A percentile compares a stretch with the other conserved stretches of the same genome.
Conservation (phyloP, 2,329 filamentous ascomycete genomes). For the Claviceps arundinis region DNA sequence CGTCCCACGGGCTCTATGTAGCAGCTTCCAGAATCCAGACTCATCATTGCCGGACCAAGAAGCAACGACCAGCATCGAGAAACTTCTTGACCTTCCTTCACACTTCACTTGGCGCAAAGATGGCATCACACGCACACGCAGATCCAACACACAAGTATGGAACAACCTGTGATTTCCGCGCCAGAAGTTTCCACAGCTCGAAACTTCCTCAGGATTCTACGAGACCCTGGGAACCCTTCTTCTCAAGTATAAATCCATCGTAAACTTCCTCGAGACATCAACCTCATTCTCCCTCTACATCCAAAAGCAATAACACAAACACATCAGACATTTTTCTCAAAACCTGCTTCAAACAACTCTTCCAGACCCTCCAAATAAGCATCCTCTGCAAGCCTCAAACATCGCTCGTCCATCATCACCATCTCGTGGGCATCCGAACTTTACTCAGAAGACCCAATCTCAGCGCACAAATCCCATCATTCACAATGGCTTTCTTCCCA, state of each 20-base stretch:
- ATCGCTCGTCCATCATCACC: conserved; percentile 12
- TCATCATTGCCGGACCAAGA: background rate
- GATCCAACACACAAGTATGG: background rate
- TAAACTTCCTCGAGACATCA: background rate
- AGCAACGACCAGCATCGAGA: conserved; percentile 1
- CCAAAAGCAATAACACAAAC: background rate
- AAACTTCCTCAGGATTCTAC: background rate
- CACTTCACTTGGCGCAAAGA: background rate
- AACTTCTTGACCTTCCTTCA: background rate
- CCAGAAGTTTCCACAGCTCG: background rate
- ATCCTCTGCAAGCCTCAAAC: conserved; percentile 14
- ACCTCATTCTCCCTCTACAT: background rate
- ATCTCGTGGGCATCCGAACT: conserved; percentile 6
- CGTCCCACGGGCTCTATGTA: background rate
- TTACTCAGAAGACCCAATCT: conserved; percentile 12
- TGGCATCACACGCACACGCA: background rate
- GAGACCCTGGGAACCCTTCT: background rate
- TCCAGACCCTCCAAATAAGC: background rate
- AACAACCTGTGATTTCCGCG: background rate
- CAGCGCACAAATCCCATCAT: conserved; percentile 9
- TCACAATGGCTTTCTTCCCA: conserved; percentile 49
- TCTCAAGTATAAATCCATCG: conserved; percentile 3
- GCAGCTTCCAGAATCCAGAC: conserved; percentile 1
- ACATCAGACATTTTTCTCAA: background rate
- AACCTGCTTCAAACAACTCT: too few species aligned